Conservation (phyloP, 768 basidiomycete genomes). For the Auricularia sp. region DNA sequence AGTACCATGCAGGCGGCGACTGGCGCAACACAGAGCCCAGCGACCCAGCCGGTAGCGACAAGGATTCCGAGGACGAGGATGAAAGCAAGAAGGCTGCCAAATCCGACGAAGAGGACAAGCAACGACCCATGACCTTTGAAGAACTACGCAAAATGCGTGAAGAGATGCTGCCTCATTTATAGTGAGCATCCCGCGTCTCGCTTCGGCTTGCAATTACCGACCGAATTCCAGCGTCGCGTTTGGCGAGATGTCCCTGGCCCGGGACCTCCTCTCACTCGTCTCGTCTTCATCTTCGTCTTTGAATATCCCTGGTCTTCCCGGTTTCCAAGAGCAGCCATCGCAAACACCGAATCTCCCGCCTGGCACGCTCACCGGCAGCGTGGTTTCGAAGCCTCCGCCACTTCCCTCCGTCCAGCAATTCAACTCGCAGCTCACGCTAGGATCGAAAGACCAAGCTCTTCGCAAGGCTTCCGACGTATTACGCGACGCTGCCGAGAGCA, state of each 20-base stretch:
- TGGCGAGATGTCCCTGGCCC: constrained; percentile 72
- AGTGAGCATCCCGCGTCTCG: constrained; percentile 37
- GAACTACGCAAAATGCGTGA: constrained; percentile 65
- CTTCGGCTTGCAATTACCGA: neutral
- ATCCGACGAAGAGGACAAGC: constrained; percentile 3
- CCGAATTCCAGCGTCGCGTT: constrained; percentile 45
- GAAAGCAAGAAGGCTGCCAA: constrained; percentile 22
- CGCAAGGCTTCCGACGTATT: constrained; percentile 65
- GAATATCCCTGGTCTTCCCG: neutral
- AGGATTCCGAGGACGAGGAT: constrained; percentile 22
- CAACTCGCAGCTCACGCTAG: constrained; percentile 60
- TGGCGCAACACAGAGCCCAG: constrained; percentile 10
- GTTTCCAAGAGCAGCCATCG: constrained; percentile 15
- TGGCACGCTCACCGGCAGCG: constrained; percentile 45
- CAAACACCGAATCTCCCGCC: constrained; percentile 21
- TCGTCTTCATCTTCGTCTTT: constrained; percentile 28
- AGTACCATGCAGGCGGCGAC: constrained; percentile 20
- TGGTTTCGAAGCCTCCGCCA: constrained; percentile 54
- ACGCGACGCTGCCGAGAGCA: constrained; percentile 55
- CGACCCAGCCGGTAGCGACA: constrained; percentile 18
- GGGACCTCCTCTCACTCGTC: constrained; percentile 58
- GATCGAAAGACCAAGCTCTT: constrained; percentile 73
- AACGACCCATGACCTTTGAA: constrained; percentile 55
- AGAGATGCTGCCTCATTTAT: constrained; percentile 61
- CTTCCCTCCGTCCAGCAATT: constrained; percentile 61